Evolutionary conservation across 129 eudicot species (phyloP), one percentile per base, ranked within the genome.

Genomic region (Flaveria sonorensis): DNA sequence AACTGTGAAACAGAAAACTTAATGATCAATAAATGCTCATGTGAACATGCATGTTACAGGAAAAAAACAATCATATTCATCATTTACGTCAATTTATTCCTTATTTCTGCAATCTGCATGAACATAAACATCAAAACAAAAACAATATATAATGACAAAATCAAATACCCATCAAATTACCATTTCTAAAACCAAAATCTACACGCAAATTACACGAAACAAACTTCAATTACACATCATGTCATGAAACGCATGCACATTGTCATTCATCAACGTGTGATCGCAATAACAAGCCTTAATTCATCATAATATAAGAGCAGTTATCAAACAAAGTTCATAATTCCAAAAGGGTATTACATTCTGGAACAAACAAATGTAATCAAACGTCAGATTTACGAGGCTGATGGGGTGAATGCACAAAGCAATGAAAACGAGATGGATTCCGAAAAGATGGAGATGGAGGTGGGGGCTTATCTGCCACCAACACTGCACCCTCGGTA

Each of bases 381-480:
- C 18, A 39, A 3, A 47, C 42, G 51, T 11, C 24, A 20, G 46
- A 74, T 24, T 28, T 11, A 26, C 30, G 39, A 8, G 46, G 28
- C 1, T 40, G 47, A 23, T 39, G 59, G 30, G 59, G 57, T 45
- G 63, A 71, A 4, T 18, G 11, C 3, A 55, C 12, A 19, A 10
- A 55, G 23, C 3, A 30, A 62, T 20, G 8, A 42, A 46, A 68
- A 21, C 19, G 24, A 4, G 40, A 36, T 36, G 28, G 52, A 45
- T 32, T 64, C 24, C 14, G 32, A 42, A 8, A 53, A 47, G 40
- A 15, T 26, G 36, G 23, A 70, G 46, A 16, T 16, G 57, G 47
- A n/a, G 74, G 55, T 10, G 72, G 55, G 30, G 9, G 59, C 59
- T 69, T 47, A 69, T 69, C 16, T 69, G 73, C 59, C 59, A 69